Percentiles rank a stretch among this genome's conserved stretches.
These are phyloP conservation scores for Penicillium antarcticum DNA, from an alignment of 495 filamentous ascomycete species.

Conservation along the genomic window DNA sequence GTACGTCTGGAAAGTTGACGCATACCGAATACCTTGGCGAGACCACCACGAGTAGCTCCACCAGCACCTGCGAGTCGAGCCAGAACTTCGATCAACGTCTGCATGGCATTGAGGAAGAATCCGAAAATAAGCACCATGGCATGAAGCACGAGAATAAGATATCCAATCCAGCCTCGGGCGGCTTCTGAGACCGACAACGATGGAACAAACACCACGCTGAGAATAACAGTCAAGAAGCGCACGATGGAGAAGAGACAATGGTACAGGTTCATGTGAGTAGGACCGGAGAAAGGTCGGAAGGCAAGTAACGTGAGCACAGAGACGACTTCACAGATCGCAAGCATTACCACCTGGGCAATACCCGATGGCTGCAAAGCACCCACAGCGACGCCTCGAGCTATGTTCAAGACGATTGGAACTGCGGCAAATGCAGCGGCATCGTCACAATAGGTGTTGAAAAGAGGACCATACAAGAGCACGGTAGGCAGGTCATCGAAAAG, in stretches of 20 bases:
- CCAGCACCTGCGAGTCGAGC: constrained; percentile 79
- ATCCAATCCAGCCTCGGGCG: constrained; percentile 90
- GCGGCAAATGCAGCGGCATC: constrained; percentile 86
- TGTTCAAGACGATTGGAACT: constrained; percentile 77
- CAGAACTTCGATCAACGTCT: constrained; percentile 82
- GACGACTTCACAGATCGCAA: constrained; percentile 92
- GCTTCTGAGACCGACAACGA: constrained; percentile 72
- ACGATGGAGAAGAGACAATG: constrained; percentile 80
- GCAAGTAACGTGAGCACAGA: constrained; percentile 83
- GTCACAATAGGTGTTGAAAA: constrained; percentile 96
- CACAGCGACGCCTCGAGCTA: constrained; percentile 83
- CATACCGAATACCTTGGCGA: constrained; percentile 88
- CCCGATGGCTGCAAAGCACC: constrained; percentile 91
- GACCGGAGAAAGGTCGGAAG: constrained; percentile 83
- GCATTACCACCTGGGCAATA: constrained; percentile 83
- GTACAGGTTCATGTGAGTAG: constrained; percentile 97
- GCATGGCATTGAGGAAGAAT: constrained; percentile 88
- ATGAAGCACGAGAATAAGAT: constrained; percentile 84
- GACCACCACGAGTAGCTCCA: constrained; percentile 77
- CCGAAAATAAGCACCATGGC: constrained; percentile 85
- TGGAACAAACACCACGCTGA: constrained; percentile 86
- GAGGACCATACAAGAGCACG: constrained; percentile 82
- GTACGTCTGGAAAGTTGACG: constrained; percentile 81
- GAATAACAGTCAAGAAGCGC: constrained; percentile 72
- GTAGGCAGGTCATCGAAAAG: constrained; percentile 92